Evolutionary conservation across 1,284 basidiomycete species (phyloP), one percentile per base, ranked within the genome.

Genomic region (Pyrrhoderma noxium): DNA sequence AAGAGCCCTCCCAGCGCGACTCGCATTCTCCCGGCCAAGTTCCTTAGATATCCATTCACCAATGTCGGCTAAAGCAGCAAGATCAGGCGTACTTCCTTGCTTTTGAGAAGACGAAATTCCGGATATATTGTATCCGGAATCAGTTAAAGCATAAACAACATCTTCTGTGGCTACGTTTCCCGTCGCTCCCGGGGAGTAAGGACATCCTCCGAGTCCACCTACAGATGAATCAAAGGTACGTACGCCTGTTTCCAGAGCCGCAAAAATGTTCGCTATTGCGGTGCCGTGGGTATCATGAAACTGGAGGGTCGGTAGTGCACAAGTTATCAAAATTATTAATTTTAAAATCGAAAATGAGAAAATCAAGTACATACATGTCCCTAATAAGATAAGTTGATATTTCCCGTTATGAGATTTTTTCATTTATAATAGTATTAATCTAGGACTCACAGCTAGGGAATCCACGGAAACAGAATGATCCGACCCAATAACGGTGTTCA

Each of bases 121-220:
- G 0, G 74, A 76, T 0, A 91, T 82, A 13, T 75, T 66, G 67
- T 89, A 93, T 1, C 74, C 75, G 4, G 83, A 82, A 22, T 67
- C 67, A 45, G 82, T 79, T 3, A 97, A 74, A 0, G 89, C 87
- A 59, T 95, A 93, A 2, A 96, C 73, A 0, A 95, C 81, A 59
- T 93, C 91, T 62, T 95, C 93, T 0, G 91, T 94, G 0, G 89
- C 85, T 22, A 93, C 88, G 60, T 94, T 94, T n/a, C 92, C 92
- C 0, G 89, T 93, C 3, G 93, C 92, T 1, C 93, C 93, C 0
- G 94, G 94, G 0, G 92, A 93, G 67, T 93, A 98, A 1, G 94
- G 93, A 62, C 94, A 97, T 11, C 93, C 93, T 1, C 94, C 94
- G 0, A 97, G 77, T 0, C 93, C 93, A 3, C 84, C 90, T 3